phyloP scores from a whole-genome alignment of 2,329 filamentous ascomycete species.

The Zymoseptoria ardabiliae region DNA sequence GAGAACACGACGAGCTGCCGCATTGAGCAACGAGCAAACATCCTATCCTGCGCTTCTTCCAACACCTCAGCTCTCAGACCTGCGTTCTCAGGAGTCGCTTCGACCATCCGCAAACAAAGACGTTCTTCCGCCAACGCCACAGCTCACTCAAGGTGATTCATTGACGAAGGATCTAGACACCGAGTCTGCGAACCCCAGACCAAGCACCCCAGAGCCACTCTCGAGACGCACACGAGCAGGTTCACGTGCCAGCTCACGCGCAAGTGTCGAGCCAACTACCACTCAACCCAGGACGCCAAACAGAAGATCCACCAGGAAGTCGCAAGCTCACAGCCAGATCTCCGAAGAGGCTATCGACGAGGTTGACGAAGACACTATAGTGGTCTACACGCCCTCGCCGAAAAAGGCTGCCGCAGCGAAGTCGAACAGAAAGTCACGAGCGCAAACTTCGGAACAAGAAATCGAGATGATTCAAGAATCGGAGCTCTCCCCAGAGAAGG shows the following conservation, averaged over 20 bases:
- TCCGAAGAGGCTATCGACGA: neutral
- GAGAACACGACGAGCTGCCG: neutral
- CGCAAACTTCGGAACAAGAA: neutral
- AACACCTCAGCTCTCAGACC: conserved; percentile 15
- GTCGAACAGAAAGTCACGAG: conserved; percentile 10
- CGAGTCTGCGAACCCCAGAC: neutral
- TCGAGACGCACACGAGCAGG: neutral
- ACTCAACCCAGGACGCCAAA: neutral
- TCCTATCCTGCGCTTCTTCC: conserved; percentile 11
- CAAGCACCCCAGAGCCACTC: neutral
- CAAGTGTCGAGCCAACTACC: neutral
- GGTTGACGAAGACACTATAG: neutral
- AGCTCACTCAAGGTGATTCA: conserved; percentile 29
- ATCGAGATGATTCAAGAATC: conserved; percentile 1
- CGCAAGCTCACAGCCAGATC: conserved; percentile 3
- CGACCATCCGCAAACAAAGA: neutral
- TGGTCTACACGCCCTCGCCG: conserved; percentile 4
- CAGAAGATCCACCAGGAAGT: conserved; percentile 9
- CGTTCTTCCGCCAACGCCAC: conserved; percentile 30
- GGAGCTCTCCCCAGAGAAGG: conserved; percentile 1
- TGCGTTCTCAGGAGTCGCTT: neutral
- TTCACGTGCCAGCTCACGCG: neutral
- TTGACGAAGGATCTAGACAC: conserved; percentile 3
- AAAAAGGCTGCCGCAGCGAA: conserved; percentile 4
- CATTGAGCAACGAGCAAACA: conserved; percentile 1